Evolutionary conservation across 495 filamentous ascomycete species (phyloP).

Genomic region (Aspergillus kassunensis): DNA sequence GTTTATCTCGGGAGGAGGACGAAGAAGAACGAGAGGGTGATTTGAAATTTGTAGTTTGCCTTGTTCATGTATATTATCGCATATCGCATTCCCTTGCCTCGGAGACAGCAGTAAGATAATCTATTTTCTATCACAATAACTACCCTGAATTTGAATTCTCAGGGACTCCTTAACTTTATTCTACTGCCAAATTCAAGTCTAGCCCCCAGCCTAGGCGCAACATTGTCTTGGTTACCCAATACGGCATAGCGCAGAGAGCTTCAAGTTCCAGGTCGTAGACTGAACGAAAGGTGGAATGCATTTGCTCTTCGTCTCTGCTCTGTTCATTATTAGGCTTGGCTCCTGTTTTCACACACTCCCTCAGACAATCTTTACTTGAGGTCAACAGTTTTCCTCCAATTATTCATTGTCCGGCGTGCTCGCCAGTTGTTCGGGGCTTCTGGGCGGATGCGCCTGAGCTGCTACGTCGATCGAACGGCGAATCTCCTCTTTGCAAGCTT

Average conservation of each 20-base stretch:
- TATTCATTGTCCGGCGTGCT: constrained; percentile 1
- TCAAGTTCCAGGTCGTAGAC: background rate
- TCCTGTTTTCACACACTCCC: background rate
- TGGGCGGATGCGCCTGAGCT: constrained; percentile 37
- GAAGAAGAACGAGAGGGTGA: no score
- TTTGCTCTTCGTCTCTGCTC: background rate
- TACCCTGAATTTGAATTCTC: no score
- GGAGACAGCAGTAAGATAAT: no score
- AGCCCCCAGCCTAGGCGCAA: no score
- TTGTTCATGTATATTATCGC: constrained; percentile 14
- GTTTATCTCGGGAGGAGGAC: background rate
- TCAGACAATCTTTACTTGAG: background rate
- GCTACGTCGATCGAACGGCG: constrained; percentile 30
- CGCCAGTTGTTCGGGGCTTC: constrained; percentile 16
- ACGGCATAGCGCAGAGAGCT: constrained; percentile 22
- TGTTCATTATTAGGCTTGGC: background rate
- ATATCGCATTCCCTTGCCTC: no score
- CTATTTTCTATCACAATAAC: no score
- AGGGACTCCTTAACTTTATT: no score
- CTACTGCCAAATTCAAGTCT: no score
- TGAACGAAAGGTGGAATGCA: constrained; percentile 18
- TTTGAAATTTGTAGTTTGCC: background rate
- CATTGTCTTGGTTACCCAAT: no score
- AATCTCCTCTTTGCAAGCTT: constrained; percentile 19
- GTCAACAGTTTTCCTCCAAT: background rate